Base-by-base conservation (phyloP, 805 yeast genomes). In the Suhomyces pyralidae region DNA sequence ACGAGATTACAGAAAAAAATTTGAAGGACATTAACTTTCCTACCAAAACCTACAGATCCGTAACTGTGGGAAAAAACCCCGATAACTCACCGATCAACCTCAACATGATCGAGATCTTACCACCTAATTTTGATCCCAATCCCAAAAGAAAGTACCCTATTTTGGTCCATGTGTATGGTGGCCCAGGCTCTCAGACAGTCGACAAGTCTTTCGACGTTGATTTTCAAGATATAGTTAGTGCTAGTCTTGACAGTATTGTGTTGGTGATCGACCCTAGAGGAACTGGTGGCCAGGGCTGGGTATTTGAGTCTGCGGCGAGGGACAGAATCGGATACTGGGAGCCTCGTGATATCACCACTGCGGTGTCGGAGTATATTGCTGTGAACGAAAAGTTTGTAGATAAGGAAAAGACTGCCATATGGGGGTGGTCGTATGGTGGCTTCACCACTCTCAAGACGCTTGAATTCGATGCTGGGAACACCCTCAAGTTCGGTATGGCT, bases 371-470 rank as follows among this genome's bases (percentile, higher is more conserved):
- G 34, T 84, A 82, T 63, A 77, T 87, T 6, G 54, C 69, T 20
- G 68, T 67, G 6, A 73, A 74, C 52, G 54, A 59, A 34, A 63
- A 70, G 8, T 78, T 78, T 54, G 76, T 88, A 17, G 88, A 92
- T 64, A 68, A 74, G 22, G 72, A 78, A 3, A 80, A 82, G 55
- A 84, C 90, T 10, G 96, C 96, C 0, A 82, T 93, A 51, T 94
- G 97, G 93, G 99, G 99, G 7, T 94, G 99, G 99, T 88, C 96
- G 20, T 94, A 93, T 66, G 99, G 99, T 46, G 99, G 98, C 0
- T 94, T 83, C 65, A 80, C 90, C 78, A 91, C 99, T 0, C 78
- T 94, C 60, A 94, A 92, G 70, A 87, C 96, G 0, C 73, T 94
- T 46, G 98, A 94, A 69, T 77, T 78, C 20, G 98, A 94, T 68